Conservation (phyloP, 495 filamentous ascomycete species). For the Usnea hakonensis region DNA sequence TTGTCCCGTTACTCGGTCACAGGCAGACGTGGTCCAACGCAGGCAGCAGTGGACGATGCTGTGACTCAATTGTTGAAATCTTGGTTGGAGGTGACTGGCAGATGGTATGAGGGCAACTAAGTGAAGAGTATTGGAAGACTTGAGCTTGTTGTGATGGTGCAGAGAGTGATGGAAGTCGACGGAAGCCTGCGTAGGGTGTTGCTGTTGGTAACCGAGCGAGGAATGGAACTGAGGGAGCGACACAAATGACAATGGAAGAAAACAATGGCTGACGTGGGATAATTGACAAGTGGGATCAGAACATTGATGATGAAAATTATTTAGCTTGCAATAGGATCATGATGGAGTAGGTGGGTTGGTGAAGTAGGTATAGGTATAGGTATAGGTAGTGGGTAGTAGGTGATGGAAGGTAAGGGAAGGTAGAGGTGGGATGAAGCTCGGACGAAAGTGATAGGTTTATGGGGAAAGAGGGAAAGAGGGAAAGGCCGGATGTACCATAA, state of each 20-base stretch:
- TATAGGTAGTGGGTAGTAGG: too few species aligned
- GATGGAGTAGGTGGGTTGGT: constrained; percentile 11
- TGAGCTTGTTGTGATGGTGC: constrained; percentile 4
- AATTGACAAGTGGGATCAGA: constrained; percentile 28
- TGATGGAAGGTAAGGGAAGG: neutral
- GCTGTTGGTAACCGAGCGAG: constrained; percentile 18
- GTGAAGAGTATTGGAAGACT: constrained; percentile 6
- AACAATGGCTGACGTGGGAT: constrained; percentile 27
- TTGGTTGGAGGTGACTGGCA: neutral
- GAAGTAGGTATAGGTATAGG: constrained; percentile 3
- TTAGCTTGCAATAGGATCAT: constrained; percentile 22
- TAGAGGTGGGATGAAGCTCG: constrained; percentile 20
- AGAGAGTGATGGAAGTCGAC: neutral
- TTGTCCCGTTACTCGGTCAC: neutral
- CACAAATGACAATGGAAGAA: constrained; percentile 19
- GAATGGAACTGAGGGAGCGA: constrained; percentile 28
- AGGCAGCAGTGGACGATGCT: constrained; percentile 3
- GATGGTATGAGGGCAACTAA: constrained; percentile 1
- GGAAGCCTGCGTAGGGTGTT: constrained; percentile 15
- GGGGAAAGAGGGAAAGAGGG: neutral
- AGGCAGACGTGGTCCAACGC: constrained; percentile 3
- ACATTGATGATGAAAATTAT: constrained; percentile 18
- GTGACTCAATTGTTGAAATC: constrained; percentile 9
- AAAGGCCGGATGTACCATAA: too few species aligned
- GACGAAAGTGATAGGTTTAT: constrained; percentile 17